These are phyloP conservation scores for Zoysia matrella DNA, from an alignment of 202 grass and related monocot genomes.

Conservation along the genomic window DNA sequence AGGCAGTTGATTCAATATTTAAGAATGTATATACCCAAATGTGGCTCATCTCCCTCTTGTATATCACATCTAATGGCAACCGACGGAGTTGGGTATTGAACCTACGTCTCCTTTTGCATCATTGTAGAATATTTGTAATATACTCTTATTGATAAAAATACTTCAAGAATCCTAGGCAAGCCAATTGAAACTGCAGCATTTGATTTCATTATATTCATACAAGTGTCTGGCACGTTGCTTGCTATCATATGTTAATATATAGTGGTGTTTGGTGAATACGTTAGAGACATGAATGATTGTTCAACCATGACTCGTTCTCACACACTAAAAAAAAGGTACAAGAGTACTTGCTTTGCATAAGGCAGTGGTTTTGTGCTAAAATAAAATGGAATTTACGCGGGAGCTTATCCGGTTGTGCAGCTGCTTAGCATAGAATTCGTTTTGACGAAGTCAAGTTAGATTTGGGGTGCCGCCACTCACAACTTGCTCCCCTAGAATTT, in stretches of 20 bases:
- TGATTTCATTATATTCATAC: too few species aligned
- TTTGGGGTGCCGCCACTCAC: not conserved
- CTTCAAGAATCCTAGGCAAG: too few species aligned
- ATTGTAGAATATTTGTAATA: too few species aligned
- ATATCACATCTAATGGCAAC: not conserved
- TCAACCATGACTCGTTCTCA: not conserved
- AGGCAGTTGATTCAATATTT: not conserved
- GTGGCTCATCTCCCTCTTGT: too few species aligned
- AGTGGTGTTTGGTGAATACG: too few species aligned
- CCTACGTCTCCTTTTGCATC: not conserved
- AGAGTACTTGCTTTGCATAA: not conserved
- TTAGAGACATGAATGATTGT: not conserved
- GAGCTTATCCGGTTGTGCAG: not conserved
- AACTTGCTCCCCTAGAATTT: not conserved
- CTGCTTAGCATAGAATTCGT: too few species aligned
- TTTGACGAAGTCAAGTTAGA: too few species aligned
- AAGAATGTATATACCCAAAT: constrained; percentile 1
- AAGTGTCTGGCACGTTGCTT: too few species aligned
- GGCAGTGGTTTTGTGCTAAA: not conserved
- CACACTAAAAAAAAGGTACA: not conserved
- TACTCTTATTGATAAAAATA: too few species aligned
- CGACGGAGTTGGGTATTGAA: not conserved
- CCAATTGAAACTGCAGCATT: too few species aligned
- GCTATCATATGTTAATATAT: too few species aligned
- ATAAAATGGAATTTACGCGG: not conserved